Base-by-base conservation (phyloP, 2,329 filamentous ascomycete genomes). In the Phialemonium atrogriseum region DNA sequence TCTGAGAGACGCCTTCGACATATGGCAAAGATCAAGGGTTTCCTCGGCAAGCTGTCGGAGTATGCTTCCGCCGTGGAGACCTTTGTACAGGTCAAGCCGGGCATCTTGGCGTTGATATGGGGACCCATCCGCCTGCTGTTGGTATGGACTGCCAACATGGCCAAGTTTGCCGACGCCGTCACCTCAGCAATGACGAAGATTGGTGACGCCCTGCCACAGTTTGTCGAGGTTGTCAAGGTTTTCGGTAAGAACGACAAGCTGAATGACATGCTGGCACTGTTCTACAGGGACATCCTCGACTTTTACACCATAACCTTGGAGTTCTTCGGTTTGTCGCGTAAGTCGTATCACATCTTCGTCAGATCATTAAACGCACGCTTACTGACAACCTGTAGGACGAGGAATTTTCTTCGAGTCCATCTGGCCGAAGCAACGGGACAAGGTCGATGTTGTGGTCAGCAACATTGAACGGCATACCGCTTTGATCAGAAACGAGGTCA, bases 91-190 rank as follows among this genome's bases (percentile, higher is more conserved):
- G 49, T 41, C 5, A 53, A 57, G 27, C 46, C 49, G 1, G 48
- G 56, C 7, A 39, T 58, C 14, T 18, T 59, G 14, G 47, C 51
- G 4, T 34, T 58, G 12, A 52, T 58, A 6, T 59, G 54, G 56
- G 55, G 55, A 2, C 55, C 55, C 2, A 51, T 57, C 12, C 47
- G 45, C 34, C 36, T 57, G 10, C 40, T 83, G 59, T 75, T 81
- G 55, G 81, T 72, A 39, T 73, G 66, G 29, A 72, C 58, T 35
- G 68, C 66, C 68, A 71, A 71, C 13, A 43, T 53, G 36, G 34
- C 46, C 39, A 33, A 27, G 29, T 31, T 27, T n/a, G 32, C 42
- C 17, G 38, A 40, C n/a, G 35, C 34, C 10, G 26, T 44, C 10
- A 18, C 29, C 10, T 26, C 35, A 13, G 33, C 28, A 21, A 37